Conservation (phyloP, 441 rosid species). For the Aquilaria agallochum region DNA sequence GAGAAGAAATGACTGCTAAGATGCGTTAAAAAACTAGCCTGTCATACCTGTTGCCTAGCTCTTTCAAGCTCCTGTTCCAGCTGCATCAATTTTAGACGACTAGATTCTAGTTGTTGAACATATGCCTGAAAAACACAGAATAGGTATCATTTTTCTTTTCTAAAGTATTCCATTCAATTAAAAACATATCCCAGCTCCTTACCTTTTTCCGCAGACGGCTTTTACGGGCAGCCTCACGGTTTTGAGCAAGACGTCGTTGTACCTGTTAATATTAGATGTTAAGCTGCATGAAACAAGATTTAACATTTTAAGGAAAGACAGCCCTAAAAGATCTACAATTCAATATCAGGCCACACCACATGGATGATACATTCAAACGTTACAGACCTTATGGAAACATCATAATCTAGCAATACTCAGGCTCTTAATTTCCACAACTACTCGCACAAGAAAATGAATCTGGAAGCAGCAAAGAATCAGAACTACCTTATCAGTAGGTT, state of each 20-base stretch:
- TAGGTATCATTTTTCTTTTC: constrained; percentile 9
- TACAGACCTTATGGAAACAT: no score
- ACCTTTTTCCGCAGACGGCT: constrained; percentile 97
- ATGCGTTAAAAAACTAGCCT: constrained; percentile 1
- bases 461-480: neutral
- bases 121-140: constrained; percentile 59
- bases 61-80: constrained; percentile 85
- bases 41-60: constrained; percentile 76
- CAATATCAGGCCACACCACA: neutral
- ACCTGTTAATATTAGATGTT: constrained; percentile 34
- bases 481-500: constrained; percentile 69
- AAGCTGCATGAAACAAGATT: constrained; percentile 12
- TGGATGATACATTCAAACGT: neutral
- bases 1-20: neutral
- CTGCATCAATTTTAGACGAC: constrained; percentile 76
- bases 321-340: neutral
- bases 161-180: constrained; percentile 3
- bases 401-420: no score
- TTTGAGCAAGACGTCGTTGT: constrained; percentile 95
- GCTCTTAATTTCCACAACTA: no score
- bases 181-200: constrained; percentile 8
- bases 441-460: neutral
- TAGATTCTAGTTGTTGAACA: constrained; percentile 90
- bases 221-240: constrained; percentile 98
- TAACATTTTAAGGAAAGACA: constrained; percentile 5